phyloP scores from a whole-genome alignment of 768 basidiomycete genomes.

The Lyophyllum shimeji region DNA sequence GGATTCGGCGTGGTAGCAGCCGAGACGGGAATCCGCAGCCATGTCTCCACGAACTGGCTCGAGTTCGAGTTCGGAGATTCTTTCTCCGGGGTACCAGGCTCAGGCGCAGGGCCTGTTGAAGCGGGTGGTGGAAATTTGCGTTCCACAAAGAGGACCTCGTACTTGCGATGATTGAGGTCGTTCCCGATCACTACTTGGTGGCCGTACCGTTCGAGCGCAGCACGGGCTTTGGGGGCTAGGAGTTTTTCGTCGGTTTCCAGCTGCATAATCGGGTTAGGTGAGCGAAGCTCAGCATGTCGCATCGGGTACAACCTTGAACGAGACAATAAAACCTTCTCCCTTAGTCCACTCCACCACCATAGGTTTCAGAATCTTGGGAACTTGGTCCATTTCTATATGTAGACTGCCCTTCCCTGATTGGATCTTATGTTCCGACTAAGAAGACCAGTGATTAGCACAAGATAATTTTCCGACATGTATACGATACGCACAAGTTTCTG shows the following conservation, averaged over 20 bases:
- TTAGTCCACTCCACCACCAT: slow-evolving; percentile 93
- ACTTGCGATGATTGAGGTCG: slow-evolving; percentile 87
- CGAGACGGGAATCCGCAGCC: slow-evolving; percentile 60
- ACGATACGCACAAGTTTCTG: slow-evolving; percentile 75
- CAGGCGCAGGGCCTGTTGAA: slow-evolving; percentile 12
- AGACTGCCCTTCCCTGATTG: slow-evolving; percentile 95
- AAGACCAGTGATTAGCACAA: neutral
- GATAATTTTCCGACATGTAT: neutral
- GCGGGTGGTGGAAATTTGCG: slow-evolving; percentile 31
- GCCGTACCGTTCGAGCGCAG: slow-evolving; percentile 89
- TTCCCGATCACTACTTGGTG: slow-evolving; percentile 98
- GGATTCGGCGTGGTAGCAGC: slow-evolving; percentile 29
- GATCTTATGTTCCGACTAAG: slow-evolving; percentile 95
- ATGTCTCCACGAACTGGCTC: slow-evolving; percentile 48
- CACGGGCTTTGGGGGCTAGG: slow-evolving; percentile 87
- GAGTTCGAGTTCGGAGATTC: slow-evolving; percentile 4
- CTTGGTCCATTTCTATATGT: slow-evolving; percentile 97
- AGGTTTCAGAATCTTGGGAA: slow-evolving; percentile 92
- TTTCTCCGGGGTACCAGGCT: neutral
- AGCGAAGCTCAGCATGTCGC: neutral
- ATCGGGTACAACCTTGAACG: slow-evolving; percentile 79
- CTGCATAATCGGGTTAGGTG: slow-evolving; percentile 37
- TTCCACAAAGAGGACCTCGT: slow-evolving; percentile 90
- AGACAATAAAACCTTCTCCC: slow-evolving; percentile 83
- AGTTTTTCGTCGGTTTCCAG: slow-evolving; percentile 88